Evolutionary conservation across 345 rosid species (phyloP), one percentile per base, ranked within the genome.

Genomic region (Ceriops decandra): DNA sequence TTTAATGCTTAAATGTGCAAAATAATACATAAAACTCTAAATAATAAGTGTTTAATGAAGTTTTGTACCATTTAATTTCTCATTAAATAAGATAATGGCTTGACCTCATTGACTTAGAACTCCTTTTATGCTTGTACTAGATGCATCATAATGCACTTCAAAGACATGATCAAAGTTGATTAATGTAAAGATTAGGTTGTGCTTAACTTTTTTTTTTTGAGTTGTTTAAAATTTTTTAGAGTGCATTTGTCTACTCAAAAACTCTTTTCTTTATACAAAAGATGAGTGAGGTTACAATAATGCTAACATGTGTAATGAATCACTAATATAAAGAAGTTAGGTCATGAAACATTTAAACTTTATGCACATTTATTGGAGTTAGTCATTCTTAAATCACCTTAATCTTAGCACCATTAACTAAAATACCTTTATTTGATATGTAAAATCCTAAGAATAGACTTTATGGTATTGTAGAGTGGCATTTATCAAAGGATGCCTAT

Each of bases 391-490:
- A 20, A 11, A 52, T 21, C 8, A 10, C 30, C 59, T 7, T 24
- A 24, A 24, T 24, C 26, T 24, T 24, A 24, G 26, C 26, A 24
- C 26, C 26, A 24, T 24, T 24, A 24, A 24, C 26, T 24, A 4
- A 17, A 10, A 65, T 15, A 2, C 68, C 59, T 0, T 0, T 3
- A 4, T n/a, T 0, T 1, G 17, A 10, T 1, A 65, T 17, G 0
- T 22, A 17, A 52, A 27, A 65, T 1, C 68, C 59, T 6, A 65
- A 13, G 9, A 65, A 65, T 7, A 60, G 3, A 6, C 0, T 19
- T 13, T 19, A 2, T 11, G 52, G 20, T 1, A 19, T 4, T 20
- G 15, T 49, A 49, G 16, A 49, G 19, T 11, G 3, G 20, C 20
- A 15, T 1, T 49, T 49, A 1, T 49, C 19, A 49, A 1, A 2